Evolutionary conservation across 495 filamentous ascomycete genomes (phyloP).

Genomic region (Chaetomium fimeti): DNA sequence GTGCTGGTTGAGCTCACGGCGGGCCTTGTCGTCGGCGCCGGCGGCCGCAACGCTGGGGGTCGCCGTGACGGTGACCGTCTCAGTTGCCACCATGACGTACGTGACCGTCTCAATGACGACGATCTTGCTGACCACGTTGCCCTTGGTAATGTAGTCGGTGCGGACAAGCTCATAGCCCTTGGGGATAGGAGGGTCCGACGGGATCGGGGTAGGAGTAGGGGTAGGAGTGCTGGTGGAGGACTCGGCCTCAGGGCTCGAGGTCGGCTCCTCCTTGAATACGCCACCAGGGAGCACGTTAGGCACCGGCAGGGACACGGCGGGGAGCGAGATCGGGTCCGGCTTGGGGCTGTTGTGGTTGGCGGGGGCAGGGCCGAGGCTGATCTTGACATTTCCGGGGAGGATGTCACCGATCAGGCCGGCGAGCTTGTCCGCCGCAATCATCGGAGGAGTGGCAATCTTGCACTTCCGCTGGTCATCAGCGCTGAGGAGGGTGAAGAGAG

Average conservation of each 20-base stretch:
- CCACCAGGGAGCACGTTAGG: conserved; percentile 28
- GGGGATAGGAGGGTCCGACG: conserved; percentile 25
- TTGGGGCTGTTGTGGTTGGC: conserved; percentile 26
- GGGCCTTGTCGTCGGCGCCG: conserved; percentile 32
- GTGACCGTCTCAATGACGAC: conserved; percentile 48
- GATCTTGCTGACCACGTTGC: conserved; percentile 43
- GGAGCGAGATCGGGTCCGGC: conserved; percentile 11
- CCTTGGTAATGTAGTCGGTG: conserved; percentile 46
- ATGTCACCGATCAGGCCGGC: conserved; percentile 29
- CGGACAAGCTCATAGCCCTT: conserved; percentile 40
- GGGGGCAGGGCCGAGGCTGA: conserved; percentile 40
- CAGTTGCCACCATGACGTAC: conserved; percentile 40
- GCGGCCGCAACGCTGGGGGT: conserved; percentile 21
- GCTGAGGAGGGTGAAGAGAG: conserved; percentile 49
- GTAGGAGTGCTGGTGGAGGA: conserved; percentile 30
- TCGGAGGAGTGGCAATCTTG: conserved; percentile 35
- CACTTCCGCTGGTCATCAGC: conserved; percentile 39
- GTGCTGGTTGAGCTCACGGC: conserved; percentile 20
- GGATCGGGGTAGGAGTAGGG: conserved; percentile 18
- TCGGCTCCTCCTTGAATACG: conserved; percentile 29
- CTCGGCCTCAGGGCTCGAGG: conserved; percentile 5
- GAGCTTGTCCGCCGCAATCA: conserved; percentile 39
- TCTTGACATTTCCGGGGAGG: conserved; percentile 44
- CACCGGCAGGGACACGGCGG: conserved; percentile 21
- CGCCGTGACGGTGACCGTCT: conserved; percentile 30